phyloP scores from a whole-genome alignment of 306 rosid genomes.

The Lotus japonicus region DNA sequence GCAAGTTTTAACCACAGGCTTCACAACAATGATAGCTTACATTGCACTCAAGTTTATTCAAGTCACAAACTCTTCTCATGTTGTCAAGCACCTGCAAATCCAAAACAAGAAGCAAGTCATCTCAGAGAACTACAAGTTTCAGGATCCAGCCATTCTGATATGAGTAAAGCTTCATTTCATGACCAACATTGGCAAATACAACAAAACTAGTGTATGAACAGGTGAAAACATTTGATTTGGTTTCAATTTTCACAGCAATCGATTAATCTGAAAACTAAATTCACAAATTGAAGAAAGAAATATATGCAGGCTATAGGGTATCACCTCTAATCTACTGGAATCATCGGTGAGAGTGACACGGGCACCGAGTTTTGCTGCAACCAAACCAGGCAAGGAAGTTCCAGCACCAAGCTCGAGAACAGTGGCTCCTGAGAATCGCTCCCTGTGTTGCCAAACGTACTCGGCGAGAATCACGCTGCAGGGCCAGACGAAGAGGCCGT shows the following conservation, averaged over 20 bases:
- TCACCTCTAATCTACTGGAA: constrained; percentile 51
- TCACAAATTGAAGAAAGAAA: background rate
- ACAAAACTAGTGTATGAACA: background rate
- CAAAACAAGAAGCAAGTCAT: constrained; percentile 19
- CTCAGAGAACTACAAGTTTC: background rate
- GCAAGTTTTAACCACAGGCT: background rate
- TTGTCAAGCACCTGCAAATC: constrained; percentile 71
- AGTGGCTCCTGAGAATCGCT: constrained; percentile 46
- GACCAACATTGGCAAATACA: background rate
- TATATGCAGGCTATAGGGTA: background rate
- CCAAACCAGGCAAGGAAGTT: constrained; percentile 78
- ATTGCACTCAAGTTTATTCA: constrained; percentile 66
- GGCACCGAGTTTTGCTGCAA: constrained; percentile 71
- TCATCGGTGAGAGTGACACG: constrained; percentile 67
- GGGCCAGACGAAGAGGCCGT: constrained; percentile 90
- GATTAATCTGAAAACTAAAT: background rate
- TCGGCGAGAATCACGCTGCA: constrained; percentile 72
- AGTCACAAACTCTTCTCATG: constrained; percentile 61
- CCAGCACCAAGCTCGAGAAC: constrained; percentile 94
- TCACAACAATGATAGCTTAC: constrained; percentile 35
- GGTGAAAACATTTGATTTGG: background rate
- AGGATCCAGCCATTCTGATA: background rate
- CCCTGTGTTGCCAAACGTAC: constrained; percentile 74
- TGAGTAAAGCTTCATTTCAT: background rate
- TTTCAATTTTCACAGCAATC: background rate